These are phyloP conservation scores for Elaeis oleifera DNA, from an alignment of 202 grass and related monocot genomes.

Conservation along the genomic window DNA sequence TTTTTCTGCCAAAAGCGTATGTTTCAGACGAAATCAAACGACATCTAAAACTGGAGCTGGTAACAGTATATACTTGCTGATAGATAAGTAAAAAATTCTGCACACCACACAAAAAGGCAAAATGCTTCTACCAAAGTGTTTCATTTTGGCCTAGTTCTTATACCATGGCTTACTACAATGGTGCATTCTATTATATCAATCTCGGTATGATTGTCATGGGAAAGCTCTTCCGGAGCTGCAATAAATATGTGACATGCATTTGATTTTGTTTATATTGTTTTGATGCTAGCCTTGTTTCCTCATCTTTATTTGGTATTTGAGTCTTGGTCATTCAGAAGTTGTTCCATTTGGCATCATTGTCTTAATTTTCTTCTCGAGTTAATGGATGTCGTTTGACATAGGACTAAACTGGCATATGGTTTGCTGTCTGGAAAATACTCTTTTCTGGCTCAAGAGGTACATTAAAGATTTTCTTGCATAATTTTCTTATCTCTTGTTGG, in stretches of 20 bases:
- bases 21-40: no score
- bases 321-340: no score
- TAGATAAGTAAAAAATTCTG: no score
- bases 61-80: no score
- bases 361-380: no score
- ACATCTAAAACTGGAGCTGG: no score
- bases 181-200: background rate
- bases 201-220: background rate
- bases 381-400: slow-evolving; percentile 9
- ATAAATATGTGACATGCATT: background rate
- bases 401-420: slow-evolving; percentile 87
- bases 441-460: slow-evolving; percentile 50
- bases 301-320: background rate
- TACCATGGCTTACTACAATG: background rate
- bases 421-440: slow-evolving; percentile 93
- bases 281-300: background rate
- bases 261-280: background rate
- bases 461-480: background rate
- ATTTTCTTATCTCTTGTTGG: background rate
- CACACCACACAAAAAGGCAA: no score
- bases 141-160: no score
- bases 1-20: no score
- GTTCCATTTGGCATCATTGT: no score
- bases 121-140: no score
- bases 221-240: background rate